A percentile compares a stretch with the other conserved stretches of the same genome.
Evolutionary conservation across 228 moss, liverwort and hornwort species (phyloP).

Genomic region (Sphagnum magellanicum): DNA sequence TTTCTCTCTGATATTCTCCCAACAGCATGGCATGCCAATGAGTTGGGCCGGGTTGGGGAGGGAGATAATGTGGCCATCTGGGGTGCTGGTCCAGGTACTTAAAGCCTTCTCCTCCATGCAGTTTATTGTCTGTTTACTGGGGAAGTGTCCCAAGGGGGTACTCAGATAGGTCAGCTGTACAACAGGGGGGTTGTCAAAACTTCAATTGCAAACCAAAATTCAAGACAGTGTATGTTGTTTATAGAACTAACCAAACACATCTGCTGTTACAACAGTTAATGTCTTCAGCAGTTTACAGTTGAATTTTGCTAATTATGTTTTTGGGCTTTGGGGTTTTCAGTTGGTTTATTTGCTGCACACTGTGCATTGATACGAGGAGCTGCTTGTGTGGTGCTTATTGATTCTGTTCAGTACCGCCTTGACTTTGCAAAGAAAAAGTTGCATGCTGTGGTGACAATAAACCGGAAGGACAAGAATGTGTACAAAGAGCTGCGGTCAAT

Average conservation of each 20-base stretch:
- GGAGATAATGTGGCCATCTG: slow-evolving; percentile 81
- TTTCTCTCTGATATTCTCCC: slow-evolving; percentile 74
- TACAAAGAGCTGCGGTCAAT: slow-evolving; percentile 30
- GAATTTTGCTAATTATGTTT: not conserved
- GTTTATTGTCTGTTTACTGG: too few species aligned
- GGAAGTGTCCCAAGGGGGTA: too few species aligned
- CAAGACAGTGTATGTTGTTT: too few species aligned
- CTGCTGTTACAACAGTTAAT: too few species aligned
- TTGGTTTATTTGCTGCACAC: slow-evolving; percentile 73
- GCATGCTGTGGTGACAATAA: slow-evolving; percentile 46
- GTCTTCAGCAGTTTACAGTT: too few species aligned
- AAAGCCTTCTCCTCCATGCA: not conserved
- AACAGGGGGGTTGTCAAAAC: too few species aligned
- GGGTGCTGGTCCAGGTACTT: slow-evolving; percentile 55
- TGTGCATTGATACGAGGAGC: slow-evolving; percentile 66
- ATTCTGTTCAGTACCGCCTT: slow-evolving; percentile 45
- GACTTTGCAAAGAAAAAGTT: slow-evolving; percentile 47
- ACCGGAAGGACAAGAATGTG: slow-evolving; percentile 46
- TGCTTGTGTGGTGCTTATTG: slow-evolving; percentile 66
- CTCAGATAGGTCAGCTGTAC: too few species aligned
- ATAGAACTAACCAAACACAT: too few species aligned
- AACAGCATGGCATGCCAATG: slow-evolving; percentile 84
- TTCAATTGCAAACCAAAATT: too few species aligned
- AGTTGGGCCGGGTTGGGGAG: slow-evolving; percentile 61
- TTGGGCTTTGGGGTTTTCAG: slow-evolving; percentile 12